Base-by-base conservation (phyloP, 2,329 filamentous ascomycete genomes). In the Aspergillus spinulosporus region DNA sequence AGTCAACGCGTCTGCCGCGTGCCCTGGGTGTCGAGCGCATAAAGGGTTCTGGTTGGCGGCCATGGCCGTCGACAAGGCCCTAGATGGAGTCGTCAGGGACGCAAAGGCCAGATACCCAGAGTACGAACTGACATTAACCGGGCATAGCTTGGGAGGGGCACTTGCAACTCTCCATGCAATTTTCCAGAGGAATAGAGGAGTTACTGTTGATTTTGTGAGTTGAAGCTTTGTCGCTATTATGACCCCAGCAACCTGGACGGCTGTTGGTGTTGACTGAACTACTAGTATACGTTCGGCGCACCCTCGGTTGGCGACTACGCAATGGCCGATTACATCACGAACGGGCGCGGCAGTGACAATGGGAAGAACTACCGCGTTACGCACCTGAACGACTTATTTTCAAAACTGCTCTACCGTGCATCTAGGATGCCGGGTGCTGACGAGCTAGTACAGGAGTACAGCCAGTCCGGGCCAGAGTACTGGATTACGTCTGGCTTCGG, bases 91-190 rank as follows among this genome's bases (percentile, higher is more conserved):
- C 3, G 68, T 82, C 1, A 53, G 77, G 12, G 55, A 62, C 0
- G 73, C 76, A 1, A 64, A 80, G 9, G 57, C 66, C 11, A 62
- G 45, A 5, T 68, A 76, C 63, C 75, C 78, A 0, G 58, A 51
- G 32, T 80, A 74, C 63, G 66, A 66, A 26, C 57, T 82, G 52
- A 68, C 79, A 1, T 60, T 75, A 1, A 78, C 76, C 0, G 80
- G 80, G 1, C 80, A 82, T 62, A 77, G 73, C 42, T 70, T 80
- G 3, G 80, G 80, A 6, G 80, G 74, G 34, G 79, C 79, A 1
- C 63, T 82, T 15, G 79, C 79, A 1, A 71, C 68, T 2, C 60
- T 82, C 6, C 78, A 73, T 0, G 75, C 78, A 0, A 74, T 72
- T 1, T 72, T 72, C 2, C 59, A 81, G 14, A 68, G 79, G 3